Evolutionary conservation across 805 yeast genomes (phyloP), one percentile per base, ranked within the genome.

Genomic region (Candida sonorensis): DNA sequence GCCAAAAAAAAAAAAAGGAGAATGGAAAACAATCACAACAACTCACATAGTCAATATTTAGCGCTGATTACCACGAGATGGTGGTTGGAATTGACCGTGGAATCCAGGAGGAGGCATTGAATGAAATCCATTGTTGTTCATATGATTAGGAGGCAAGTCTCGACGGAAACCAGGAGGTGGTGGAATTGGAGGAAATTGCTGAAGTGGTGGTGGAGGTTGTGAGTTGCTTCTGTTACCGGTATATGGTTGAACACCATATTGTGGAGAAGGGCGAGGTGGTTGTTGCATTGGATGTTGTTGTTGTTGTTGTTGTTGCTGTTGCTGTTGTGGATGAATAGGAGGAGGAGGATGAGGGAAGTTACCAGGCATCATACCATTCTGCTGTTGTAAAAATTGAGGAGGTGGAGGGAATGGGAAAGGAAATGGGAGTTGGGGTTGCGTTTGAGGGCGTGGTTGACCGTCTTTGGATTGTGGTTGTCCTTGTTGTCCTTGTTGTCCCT

Each of bases 141-240:
- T n/a, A n/a, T n/a, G n/a, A n/a, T n/a, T n/a, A n/a, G n/a, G n/a
- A n/a, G n/a, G n/a, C n/a, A n/a, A n/a, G n/a, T n/a, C n/a, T 17
- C 17, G 35, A 23, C 10, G 30, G 40, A 23, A 36, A 31, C 35
- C 35, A 23, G 31, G 37, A 17, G 40, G 40, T 17, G 26, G 31
- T 10, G 21, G 15, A 26, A 34, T 29, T 15, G 6, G 6, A 7
- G 20, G 20, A 7, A 9, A 9, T 18, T 7, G 20, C 9, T 18
- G 20, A 18, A 7, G 9, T 9, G 6, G 20, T 6, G 20, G 9
- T 18, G 6, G 20, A 18, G 20, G 20, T 18, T 9, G 8, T 7
- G 20, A n/a, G n/a, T n/a, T n/a, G n/a, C n/a, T n/a, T n/a, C n/a
- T n/a, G n/a, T n/a, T n/a, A n/a, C n/a, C n/a, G n/a, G n/a, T n/a